phyloP scores from a whole-genome alignment of 1,284 basidiomycete species.

The Microbotryomycetes sp. region DNA sequence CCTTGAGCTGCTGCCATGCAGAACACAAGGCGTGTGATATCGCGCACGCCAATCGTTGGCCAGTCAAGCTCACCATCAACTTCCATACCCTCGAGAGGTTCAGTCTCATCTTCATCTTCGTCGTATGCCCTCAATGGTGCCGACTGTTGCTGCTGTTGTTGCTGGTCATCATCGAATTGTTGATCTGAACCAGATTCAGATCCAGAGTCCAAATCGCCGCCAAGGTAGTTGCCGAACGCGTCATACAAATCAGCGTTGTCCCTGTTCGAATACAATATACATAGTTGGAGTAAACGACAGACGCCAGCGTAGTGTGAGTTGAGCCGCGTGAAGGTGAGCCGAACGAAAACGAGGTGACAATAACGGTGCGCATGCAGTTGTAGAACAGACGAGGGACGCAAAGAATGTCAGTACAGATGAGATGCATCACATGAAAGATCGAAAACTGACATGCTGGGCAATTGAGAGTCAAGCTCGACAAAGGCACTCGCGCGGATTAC shows the following conservation, averaged over 20 bases:
- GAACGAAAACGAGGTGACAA: too few relatives aligned
- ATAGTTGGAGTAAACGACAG: too few relatives aligned
- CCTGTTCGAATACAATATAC: too few relatives aligned
- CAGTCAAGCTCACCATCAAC: constrained; percentile 58
- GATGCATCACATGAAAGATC: too few relatives aligned
- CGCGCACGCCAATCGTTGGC: background rate
- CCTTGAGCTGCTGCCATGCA: background rate
- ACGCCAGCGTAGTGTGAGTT: too few relatives aligned
- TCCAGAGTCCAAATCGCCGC: constrained; percentile 59
- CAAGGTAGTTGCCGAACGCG: constrained; percentile 88
- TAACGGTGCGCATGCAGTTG: too few relatives aligned
- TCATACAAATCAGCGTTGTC: constrained; percentile 5
- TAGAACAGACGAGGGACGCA: too few relatives aligned
- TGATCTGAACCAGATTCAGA: constrained; percentile 69
- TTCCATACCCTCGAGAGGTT: constrained; percentile 65
- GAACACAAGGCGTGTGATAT: background rate
- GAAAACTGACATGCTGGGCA: too few relatives aligned
- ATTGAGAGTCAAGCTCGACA: too few relatives aligned
- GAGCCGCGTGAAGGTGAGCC: too few relatives aligned
- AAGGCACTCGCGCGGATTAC: too few relatives aligned
- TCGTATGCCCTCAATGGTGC: constrained; percentile 45
- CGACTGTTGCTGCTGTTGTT: constrained; percentile 9
- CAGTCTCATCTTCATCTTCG: constrained; percentile 43
- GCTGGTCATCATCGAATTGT: constrained; percentile 34
- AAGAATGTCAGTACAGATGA: too few relatives aligned